Evolutionary conservation across 2,329 filamentous ascomycete genomes (phyloP), one percentile per base, ranked within the genome.

Genomic region (Hypocreales sp.): DNA sequence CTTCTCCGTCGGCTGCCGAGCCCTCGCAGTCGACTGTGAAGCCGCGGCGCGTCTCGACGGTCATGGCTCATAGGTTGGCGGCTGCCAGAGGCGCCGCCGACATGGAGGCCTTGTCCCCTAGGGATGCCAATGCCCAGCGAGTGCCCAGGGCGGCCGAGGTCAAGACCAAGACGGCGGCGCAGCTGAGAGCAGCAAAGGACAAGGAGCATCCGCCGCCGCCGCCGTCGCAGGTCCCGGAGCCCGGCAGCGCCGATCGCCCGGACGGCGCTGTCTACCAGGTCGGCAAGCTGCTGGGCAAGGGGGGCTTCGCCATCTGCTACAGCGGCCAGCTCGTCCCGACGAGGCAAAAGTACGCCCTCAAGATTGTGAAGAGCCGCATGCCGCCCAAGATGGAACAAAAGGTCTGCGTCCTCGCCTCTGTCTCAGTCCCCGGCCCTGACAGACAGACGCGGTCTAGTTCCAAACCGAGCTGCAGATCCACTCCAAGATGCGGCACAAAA

Each of bases 401-500:
- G 72, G 79, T 82, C 34, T 27, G 51, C 37, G 15, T 13, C 12
- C 5, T 7, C n/a, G n/a, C 6, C 4, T 16, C 14, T 7, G 8
- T 10, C 5, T 10, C 24, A 6, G 8, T 10, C 15, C 23, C 6
- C 15, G 7, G 15, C 17, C 9, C 15, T 11, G 8, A 12, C 8
- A 9, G 12, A 27, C 26, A 1, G 4, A 9, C 12, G 1, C 7
- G 2, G 22, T 25, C 12, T 25, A 75, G 70, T 76, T 78, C 41
- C 72, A 76, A 72, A 72, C 71, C 14, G 90, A 98, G 53, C 70
- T 98, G 6, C 87, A 95, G 54, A 94, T 98, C 34, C 90, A 98
- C 56, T 94, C 90, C 23, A 98, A 95, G 50, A 87, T 98, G 73
- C 75, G 77, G 31, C 90, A 98, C 47, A 79, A 80, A 28, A 93